Evolutionary conservation across 441 rosid species (phyloP).

Genomic region (Pelargonium australe): DNA sequence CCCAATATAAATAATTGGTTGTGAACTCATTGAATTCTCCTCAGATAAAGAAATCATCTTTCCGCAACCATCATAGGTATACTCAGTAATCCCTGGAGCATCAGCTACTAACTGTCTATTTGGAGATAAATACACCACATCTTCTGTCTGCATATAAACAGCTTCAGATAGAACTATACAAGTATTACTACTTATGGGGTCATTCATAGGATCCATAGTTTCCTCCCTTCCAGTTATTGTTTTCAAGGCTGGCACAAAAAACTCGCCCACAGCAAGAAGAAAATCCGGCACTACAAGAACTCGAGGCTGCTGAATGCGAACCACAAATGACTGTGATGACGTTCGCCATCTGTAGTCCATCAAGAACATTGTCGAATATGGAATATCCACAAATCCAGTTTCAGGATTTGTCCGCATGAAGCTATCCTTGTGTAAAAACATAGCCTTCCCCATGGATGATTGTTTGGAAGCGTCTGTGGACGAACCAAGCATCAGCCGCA

Average conservation of each 20-base stretch:
- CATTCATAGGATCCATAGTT: conserved; percentile 85
- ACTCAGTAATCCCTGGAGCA: conserved; percentile 73
- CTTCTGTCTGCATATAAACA: conserved; percentile 69
- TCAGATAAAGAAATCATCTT: conserved; percentile 58
- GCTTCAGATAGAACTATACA: conserved; percentile 65
- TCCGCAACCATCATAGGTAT: conserved; percentile 90
- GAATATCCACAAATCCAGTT: conserved; percentile 44
- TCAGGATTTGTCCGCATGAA: conserved; percentile 43
- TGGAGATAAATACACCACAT: conserved; percentile 78
- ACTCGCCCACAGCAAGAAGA: conserved; percentile 90
- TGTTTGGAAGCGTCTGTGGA: conserved; percentile 79
- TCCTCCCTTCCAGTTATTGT: conserved; percentile 91
- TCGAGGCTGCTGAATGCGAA: conserved; percentile 93
- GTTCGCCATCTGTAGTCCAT: conserved; percentile 94
- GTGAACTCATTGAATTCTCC: conserved; percentile 44
- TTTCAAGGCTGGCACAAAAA: conserved; percentile 91
- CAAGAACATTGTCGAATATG: conserved; percentile 83
- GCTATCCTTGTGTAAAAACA: conserved; percentile 45
- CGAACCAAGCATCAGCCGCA: conserved; percentile 98
- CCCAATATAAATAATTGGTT: conserved; percentile 81
- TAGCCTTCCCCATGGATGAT: conserved; percentile 50
- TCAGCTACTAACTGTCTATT: conserved; percentile 79
- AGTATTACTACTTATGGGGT: conserved; percentile 68
- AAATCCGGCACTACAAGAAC: conserved; percentile 97
- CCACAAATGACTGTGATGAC: conserved; percentile 81